phyloP scores from a whole-genome alignment of 108 stramenopile genomes.

The Skeletonema tropicum region DNA sequence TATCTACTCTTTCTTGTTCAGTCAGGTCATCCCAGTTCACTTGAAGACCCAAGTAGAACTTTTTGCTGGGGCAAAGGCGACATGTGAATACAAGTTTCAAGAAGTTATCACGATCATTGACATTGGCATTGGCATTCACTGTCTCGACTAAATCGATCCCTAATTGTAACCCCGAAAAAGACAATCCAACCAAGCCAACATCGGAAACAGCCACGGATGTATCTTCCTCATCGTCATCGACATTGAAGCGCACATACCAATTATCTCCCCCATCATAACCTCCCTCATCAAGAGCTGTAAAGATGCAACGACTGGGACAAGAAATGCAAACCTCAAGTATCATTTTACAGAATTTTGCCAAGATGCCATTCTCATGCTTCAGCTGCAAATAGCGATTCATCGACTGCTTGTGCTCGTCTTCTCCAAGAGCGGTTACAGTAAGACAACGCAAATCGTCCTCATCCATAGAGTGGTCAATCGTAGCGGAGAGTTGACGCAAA shows the following conservation, averaged over 20 bases:
- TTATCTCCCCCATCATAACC: not conserved
- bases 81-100: not conserved
- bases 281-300: not conserved
- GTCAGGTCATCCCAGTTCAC: not conserved
- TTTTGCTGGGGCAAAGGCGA: not conserved
- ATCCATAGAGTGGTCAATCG: not conserved
- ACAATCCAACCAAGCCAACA: not conserved
- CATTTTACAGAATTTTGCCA: not conserved
- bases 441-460: not conserved
- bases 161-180: not conserved
- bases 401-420: not conserved
- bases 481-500: not conserved
- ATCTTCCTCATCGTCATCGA: not conserved
- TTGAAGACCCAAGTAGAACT: not conserved
- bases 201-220: not conserved
- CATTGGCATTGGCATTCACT: not conserved
- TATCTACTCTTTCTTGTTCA: not conserved
- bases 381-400: not conserved
- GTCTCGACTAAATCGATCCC: not conserved
- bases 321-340: not conserved
- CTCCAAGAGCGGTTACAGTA: too few relatives aligned
- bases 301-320: not conserved
- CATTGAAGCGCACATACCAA: not conserved
- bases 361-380: not conserved
- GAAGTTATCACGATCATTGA: not conserved